Conservation (phyloP, 768 basidiomycete genomes). For the Kondoa malvinella region DNA sequence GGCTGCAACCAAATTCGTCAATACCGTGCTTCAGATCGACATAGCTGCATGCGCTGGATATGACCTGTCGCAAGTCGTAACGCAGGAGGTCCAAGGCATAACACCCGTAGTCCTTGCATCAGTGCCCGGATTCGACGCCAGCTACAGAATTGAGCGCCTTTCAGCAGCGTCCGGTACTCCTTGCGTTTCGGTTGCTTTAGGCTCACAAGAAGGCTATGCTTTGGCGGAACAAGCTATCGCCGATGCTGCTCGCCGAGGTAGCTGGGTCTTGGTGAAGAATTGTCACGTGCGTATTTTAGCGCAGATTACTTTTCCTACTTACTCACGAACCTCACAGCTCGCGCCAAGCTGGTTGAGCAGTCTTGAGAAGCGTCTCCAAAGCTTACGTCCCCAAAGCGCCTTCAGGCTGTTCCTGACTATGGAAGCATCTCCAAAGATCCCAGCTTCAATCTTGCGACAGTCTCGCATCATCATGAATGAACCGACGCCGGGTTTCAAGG, state of each 20-base stretch:
- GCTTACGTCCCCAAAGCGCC: conserved; percentile 55
- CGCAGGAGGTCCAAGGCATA: conserved; percentile 56
- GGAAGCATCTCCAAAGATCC: conserved; percentile 88
- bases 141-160: conserved; percentile 79
- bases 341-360: conserved; percentile 90
- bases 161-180: conserved; percentile 46
- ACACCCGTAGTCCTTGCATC: conserved; percentile 82
- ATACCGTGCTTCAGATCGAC: conserved; percentile 59
- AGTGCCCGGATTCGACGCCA: conserved; percentile 94
- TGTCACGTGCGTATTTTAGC: conserved; percentile 34
- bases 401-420: conserved; percentile 97
- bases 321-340: conserved; percentile 40
- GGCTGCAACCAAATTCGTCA: conserved; percentile 58
- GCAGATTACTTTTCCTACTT: neutral
- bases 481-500: conserved; percentile 89
- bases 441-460: conserved; percentile 89
- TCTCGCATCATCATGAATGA: conserved; percentile 98
- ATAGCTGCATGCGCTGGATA: conserved; percentile 56
- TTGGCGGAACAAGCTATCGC: conserved; percentile 93
- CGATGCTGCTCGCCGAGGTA: conserved; percentile 73
- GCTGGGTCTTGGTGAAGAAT: conserved; percentile 95
- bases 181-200: conserved; percentile 89
- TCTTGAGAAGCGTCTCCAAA: conserved; percentile 89
- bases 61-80: conserved; percentile 60
- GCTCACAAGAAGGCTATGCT: conserved; percentile 90